Percentiles rank a stretch among this genome's conserved stretches.
phyloP scores from a whole-genome alignment of 2,329 filamentous ascomycete genomes.

The Microascus cirrosus region DNA sequence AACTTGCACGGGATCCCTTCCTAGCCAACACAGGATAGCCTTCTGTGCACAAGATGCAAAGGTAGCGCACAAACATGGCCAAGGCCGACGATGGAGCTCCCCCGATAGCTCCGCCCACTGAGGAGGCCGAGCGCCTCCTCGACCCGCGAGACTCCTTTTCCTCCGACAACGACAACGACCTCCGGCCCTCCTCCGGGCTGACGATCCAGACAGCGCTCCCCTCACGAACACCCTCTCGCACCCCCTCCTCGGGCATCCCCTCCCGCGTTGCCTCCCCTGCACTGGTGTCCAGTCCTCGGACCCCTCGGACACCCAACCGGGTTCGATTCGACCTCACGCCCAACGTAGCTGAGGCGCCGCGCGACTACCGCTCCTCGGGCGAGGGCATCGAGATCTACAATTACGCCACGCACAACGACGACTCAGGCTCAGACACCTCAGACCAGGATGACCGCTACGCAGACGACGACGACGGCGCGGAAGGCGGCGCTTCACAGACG shows the following conservation, averaged over 20 bases:
- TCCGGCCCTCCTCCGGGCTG: conserved; percentile 9
- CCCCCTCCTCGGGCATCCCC: conserved; percentile 11
- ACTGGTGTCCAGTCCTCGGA: conserved; percentile 16
- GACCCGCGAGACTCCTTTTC: conserved; percentile 13
- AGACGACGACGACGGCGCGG: conserved; percentile 28
- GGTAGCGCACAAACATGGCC: conserved; percentile 3
- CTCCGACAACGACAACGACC: conserved; percentile 14
- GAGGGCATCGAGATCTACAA: conserved; percentile 1
- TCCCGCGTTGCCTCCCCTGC: neutral
- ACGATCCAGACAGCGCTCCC: conserved; percentile 11
- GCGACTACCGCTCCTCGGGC: conserved; percentile 9
- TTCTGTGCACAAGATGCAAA: conserved; percentile 4
- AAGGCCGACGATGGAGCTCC: conserved; percentile 4
- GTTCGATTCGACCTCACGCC: conserved; percentile 60
- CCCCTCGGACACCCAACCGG: conserved; percentile 56
- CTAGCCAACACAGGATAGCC: neutral
- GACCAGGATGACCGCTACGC: conserved; percentile 15
- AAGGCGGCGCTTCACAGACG: conserved; percentile 30
- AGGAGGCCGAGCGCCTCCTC: conserved; percentile 21
- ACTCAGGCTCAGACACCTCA: neutral
- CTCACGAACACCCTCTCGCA: neutral
- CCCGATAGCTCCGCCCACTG: conserved; percentile 9
- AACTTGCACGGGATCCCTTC: neutral
- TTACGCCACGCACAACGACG: neutral
- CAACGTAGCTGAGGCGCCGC: conserved; percentile 24